Conservation (phyloP, 2,329 filamentous ascomycete species). For the Teratosphaeria nubilosa region DNA sequence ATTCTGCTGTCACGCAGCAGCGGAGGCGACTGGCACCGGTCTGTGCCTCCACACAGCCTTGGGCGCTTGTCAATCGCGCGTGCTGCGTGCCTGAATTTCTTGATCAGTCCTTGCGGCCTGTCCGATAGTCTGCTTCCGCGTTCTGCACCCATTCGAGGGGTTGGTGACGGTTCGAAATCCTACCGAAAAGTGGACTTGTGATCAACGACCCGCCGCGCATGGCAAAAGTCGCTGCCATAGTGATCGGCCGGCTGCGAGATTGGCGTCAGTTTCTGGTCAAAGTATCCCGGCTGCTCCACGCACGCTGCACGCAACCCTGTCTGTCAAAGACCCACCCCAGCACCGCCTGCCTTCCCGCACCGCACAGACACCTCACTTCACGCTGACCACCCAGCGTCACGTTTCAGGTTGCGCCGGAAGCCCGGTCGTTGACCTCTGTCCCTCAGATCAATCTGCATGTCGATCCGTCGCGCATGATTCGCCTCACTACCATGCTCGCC, state of each 20-base stretch:
- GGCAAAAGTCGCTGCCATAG: neutral
- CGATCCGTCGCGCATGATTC: slow-evolving; percentile 1
- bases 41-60: neutral
- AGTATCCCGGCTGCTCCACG: neutral
- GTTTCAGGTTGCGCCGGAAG: neutral
- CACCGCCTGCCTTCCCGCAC: neutral
- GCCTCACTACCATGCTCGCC: slow-evolving; percentile 1
- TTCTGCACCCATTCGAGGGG: too few relatives aligned
- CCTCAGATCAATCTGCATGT: neutral
- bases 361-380: neutral
- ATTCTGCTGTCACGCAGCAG: neutral
- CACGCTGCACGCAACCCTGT: neutral
- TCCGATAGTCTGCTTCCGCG: neutral
- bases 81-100: neutral
- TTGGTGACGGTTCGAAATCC: neutral
- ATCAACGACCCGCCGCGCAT: neutral
- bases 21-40: neutral
- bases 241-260: neutral
- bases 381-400: neutral
- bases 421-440: neutral
- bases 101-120: neutral
- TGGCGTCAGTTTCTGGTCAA: neutral
- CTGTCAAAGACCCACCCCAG: neutral
- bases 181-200: neutral
- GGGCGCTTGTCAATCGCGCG: neutral